Evolutionary conservation across 129 eudicot species (phyloP).

Genomic region (Erigeron canadensis): DNA sequence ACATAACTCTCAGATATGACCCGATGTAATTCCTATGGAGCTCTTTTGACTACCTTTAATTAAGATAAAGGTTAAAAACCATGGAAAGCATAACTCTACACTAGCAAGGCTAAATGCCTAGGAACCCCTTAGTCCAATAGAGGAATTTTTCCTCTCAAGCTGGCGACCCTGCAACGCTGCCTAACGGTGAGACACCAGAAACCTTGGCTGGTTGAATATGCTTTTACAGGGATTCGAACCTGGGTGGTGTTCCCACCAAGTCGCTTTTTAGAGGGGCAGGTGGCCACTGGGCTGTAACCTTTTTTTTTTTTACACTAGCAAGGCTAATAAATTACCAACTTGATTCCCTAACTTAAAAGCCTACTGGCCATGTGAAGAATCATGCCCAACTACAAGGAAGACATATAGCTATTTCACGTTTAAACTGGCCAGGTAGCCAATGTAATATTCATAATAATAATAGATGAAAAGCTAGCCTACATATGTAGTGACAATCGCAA

Average conservation of each 20-base stretch:
- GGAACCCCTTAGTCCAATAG: too few species aligned
- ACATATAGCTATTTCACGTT: background rate
- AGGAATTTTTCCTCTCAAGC: too few species aligned
- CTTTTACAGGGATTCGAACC: too few species aligned
- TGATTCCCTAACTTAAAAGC: background rate
- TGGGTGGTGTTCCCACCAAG: too few species aligned
- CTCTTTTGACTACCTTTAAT: background rate
- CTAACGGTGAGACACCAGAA: too few species aligned
- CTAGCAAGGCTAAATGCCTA: background rate
- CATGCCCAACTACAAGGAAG: background rate
- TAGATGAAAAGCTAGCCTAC: too few species aligned
- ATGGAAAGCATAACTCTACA: background rate
- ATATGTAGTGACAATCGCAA: too few species aligned
- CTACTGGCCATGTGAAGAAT: background rate
- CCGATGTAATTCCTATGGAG: background rate
- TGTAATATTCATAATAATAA: background rate
- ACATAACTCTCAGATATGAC: background rate
- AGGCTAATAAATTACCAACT: background rate
- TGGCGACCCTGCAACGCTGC: too few species aligned
- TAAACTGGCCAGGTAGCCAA: constrained; percentile 3
- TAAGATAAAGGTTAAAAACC: background rate
- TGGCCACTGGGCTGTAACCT: too few species aligned
- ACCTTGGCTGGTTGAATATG: too few species aligned
- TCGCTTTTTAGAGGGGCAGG: too few species aligned
- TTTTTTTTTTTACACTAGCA: background rate